Conservation (phyloP, 306 rosid genomes). For the Begonia peltatifolia region DNA sequence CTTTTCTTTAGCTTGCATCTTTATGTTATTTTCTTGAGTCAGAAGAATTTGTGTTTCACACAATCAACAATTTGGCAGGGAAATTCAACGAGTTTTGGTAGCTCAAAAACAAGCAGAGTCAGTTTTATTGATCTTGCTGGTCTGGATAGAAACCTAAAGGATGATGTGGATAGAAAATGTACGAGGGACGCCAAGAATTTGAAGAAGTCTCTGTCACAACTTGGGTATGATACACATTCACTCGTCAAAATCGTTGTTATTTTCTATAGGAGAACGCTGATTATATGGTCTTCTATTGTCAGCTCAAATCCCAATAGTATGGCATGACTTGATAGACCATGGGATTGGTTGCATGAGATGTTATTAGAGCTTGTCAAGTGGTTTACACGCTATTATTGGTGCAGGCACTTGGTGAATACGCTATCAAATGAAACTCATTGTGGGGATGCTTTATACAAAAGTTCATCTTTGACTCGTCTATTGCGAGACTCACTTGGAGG, state of each 20-base stretch:
- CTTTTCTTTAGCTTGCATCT: neutral
- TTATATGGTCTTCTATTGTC: too few species aligned
- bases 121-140: constrained; percentile 93
- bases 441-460: constrained; percentile 29
- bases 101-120: constrained; percentile 91
- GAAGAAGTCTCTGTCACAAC: constrained; percentile 76
- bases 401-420: constrained; percentile 60
- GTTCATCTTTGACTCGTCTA: constrained; percentile 65
- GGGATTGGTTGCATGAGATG: too few species aligned
- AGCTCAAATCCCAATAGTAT: too few species aligned
- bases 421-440: constrained; percentile 35
- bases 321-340: too few species aligned
- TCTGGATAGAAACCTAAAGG: constrained; percentile 49
- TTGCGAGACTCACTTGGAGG: constrained; percentile 77
- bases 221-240: constrained; percentile 49
- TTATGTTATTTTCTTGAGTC: neutral
- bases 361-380: too few species aligned
- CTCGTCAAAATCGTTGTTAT: too few species aligned
- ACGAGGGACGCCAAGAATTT: constrained; percentile 48
- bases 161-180: constrained; percentile 41
- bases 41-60: neutral
- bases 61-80: constrained; percentile 32
- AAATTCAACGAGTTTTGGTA: constrained; percentile 59
- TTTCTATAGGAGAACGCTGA: too few species aligned
- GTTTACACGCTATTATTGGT: constrained; percentile 11